Base-by-base conservation (phyloP, 116 monocot genomes). In the Trichopus zeylanicus region DNA sequence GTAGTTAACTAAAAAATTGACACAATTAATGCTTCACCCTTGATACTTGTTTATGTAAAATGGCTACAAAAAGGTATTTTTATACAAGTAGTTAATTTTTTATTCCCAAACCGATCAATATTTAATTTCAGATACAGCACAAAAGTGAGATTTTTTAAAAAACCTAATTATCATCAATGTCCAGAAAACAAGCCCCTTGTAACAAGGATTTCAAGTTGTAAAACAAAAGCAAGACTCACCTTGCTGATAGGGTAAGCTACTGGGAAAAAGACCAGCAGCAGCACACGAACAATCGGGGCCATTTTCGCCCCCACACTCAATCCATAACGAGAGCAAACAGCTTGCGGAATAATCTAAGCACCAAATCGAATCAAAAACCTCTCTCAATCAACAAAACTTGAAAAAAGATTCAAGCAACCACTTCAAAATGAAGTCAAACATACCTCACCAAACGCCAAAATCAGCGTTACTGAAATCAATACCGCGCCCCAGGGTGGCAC, bases 161-260 rank as follows among this genome's bases (percentile, higher is more conserved):
- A n/a, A n/a, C n/a, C n/a, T n/a, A n/a, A n/a, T n/a, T n/a, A n/a
- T n/a, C n/a, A n/a, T n/a, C n/a, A n/a, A n/a, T n/a, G n/a, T n/a
- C n/a, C n/a, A n/a, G n/a, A n/a, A n/a, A n/a, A n/a, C n/a, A n/a
- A n/a, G n/a, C n/a, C n/a, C n/a, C n/a, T n/a, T n/a, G n/a, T n/a
- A n/a, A n/a, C n/a, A n/a, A n/a, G n/a, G n/a, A n/a, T n/a, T n/a
- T n/a, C n/a, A n/a, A n/a, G n/a, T n/a, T n/a, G n/a, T n/a, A n/a
- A n/a, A n/a, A n/a, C n/a, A n/a, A n/a, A n/a, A n/a, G 42, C 5
- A 13, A 42, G 16, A 29, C 16, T 48, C 49, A 90, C 95, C 87
- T 97, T 97, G 53, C 95, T 97, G 29, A 97, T 97, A 7, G 95
- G 95, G 42, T 97, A 97, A 47, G 95, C 65, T 25, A 97, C 38